Percentiles rank a stretch among this genome's conserved stretches.
phyloP scores from a whole-genome alignment of 495 filamentous ascomycete species.

The Tuber borchii region DNA sequence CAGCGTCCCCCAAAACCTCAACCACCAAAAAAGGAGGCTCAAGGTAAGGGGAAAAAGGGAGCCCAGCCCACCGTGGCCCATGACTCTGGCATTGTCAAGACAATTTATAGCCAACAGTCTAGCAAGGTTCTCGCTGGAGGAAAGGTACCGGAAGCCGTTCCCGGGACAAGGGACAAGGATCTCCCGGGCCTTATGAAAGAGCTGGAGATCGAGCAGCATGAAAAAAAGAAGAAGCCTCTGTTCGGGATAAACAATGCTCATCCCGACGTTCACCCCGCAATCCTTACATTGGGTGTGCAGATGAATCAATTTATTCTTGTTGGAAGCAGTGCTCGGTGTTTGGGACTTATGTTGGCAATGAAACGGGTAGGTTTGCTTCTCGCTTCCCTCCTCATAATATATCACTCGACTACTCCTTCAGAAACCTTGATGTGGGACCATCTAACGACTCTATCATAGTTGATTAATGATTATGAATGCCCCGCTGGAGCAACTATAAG shows the following conservation, averaged over 20 bases:
- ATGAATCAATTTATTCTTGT: slow-evolving; percentile 83
- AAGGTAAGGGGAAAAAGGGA: slow-evolving; percentile 39
- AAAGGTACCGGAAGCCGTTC: slow-evolving; percentile 40
- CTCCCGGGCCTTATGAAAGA: slow-evolving; percentile 46
- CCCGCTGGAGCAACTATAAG: slow-evolving; percentile 73
- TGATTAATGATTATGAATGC: slow-evolving; percentile 86
- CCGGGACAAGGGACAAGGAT: slow-evolving; percentile 45
- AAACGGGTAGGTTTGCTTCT: slow-evolving; percentile 58
- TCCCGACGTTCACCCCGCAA: slow-evolving; percentile 85
- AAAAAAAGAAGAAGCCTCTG: slow-evolving; percentile 68
- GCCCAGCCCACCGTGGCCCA: slow-evolving; percentile 29
- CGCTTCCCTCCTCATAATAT: not conserved
- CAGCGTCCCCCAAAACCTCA: slow-evolving; percentile 8
- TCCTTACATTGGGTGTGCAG: slow-evolving; percentile 78
- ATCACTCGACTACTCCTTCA: not conserved
- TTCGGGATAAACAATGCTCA: slow-evolving; percentile 66
- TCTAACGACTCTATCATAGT: slow-evolving; percentile 47
- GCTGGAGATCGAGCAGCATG: slow-evolving; percentile 53
- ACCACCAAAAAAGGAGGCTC: slow-evolving; percentile 38
- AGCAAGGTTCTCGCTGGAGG: slow-evolving; percentile 29
- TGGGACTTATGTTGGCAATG: slow-evolving; percentile 81
- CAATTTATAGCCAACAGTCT: slow-evolving; percentile 27
- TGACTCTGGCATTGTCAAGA: slow-evolving; percentile 34
- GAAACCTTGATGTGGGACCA: not conserved
- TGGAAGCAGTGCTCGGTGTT: slow-evolving; percentile 80